These are phyloP conservation scores for Clitopilus hobsonii DNA, from an alignment of 768 basidiomycete species.

Conservation along the genomic window DNA sequence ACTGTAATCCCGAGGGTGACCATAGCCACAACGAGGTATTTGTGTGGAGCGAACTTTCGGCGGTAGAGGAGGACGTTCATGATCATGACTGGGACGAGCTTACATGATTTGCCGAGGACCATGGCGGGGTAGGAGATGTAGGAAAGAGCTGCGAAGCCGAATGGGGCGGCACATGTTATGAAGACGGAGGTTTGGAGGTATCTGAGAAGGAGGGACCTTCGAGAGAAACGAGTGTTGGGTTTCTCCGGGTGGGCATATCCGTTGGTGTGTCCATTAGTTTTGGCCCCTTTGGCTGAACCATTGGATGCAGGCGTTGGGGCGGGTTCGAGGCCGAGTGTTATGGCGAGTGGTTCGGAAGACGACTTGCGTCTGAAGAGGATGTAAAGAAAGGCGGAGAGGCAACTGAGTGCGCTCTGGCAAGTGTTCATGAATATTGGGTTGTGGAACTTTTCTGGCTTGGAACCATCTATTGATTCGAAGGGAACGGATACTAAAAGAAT, in stretches of 20 bases:
- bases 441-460: constrained; percentile 68
- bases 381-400: constrained; percentile 73
- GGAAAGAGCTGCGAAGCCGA: constrained; percentile 91
- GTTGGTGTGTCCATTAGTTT: constrained; percentile 29
- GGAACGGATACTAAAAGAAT: constrained; percentile 68
- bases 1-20: constrained; percentile 89
- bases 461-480: constrained; percentile 65
- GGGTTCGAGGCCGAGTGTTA: constrained; percentile 58
- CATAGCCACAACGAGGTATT: constrained; percentile 92
- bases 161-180: constrained; percentile 89
- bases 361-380: constrained; percentile 59
- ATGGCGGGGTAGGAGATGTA: constrained; percentile 98
- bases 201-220: constrained; percentile 52
- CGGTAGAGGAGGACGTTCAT: constrained; percentile 97
- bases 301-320: constrained; percentile 16
- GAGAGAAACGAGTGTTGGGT: constrained; percentile 29
- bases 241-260: constrained; percentile 26
- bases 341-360: constrained; percentile 45
- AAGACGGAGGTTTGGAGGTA: constrained; percentile 85
- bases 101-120: constrained; percentile 98
- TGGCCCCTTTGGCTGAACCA: constrained; percentile 18
- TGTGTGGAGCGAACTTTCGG: constrained; percentile 87
- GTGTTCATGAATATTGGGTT: constrained; percentile 84
- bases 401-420: constrained; percentile 76
- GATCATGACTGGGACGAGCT: constrained; percentile 96